Percentiles rank a stretch among this genome's conserved stretches.
Conservation (phyloP, 305 asterid species). For the Andrographis paniculata region DNA sequence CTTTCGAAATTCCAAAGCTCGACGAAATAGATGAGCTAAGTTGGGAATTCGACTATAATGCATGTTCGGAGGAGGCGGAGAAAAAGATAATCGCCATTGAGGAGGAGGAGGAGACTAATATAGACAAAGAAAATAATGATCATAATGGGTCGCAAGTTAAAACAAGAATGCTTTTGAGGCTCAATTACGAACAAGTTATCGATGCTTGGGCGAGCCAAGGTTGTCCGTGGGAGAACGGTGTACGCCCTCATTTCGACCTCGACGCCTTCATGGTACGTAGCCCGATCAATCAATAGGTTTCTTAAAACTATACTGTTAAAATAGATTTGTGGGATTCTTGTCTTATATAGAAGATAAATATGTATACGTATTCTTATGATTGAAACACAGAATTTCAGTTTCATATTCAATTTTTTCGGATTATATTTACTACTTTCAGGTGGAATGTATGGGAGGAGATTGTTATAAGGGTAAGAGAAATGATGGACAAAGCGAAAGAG, state of each 20-base stretch:
- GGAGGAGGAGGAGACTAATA: not conserved
- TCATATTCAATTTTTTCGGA: not conserved
- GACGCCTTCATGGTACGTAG: slow-evolving; percentile 48
- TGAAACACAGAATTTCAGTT: no score
- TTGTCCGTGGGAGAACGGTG: slow-evolving; percentile 61
- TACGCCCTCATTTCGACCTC: slow-evolving; percentile 34
- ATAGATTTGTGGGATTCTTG: no score
- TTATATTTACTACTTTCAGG: slow-evolving; percentile 18
- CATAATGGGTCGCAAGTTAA: slow-evolving; percentile 20
- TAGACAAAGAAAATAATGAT: not conserved
- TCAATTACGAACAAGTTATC: slow-evolving; percentile 53
- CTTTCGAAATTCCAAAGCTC: slow-evolving; percentile 24
- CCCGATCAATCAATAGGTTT: no score
- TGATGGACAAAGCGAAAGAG: slow-evolving; percentile 30
- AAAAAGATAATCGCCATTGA: not conserved
- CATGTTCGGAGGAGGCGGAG: slow-evolving; percentile 10
- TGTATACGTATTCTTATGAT: no score
- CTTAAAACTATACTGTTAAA: no score
- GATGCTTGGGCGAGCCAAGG: slow-evolving; percentile 55
- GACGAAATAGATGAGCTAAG: slow-evolving; percentile 35
- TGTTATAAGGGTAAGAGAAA: slow-evolving; percentile 1
- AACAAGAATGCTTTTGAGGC: slow-evolving; percentile 36
- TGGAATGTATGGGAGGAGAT: slow-evolving; percentile 17
- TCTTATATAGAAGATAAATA: no score
- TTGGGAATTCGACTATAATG: slow-evolving; percentile 37